Evolutionary conservation across 2,329 filamentous ascomycete species (phyloP).

Genomic region (Alternaria consortialis): DNA sequence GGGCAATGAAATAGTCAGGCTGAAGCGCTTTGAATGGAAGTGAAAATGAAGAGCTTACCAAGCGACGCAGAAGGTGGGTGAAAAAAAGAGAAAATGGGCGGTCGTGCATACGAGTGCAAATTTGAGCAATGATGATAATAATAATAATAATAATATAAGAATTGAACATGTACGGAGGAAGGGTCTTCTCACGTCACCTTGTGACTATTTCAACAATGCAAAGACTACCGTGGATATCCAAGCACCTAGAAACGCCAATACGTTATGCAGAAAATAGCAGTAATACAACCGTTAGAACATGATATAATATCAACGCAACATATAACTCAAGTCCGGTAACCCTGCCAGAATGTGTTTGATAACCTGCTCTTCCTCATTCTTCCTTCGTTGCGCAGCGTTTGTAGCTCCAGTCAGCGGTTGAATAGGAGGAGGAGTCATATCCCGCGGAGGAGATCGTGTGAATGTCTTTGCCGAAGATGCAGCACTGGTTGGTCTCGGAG

Average conservation of each 20-base stretch:
- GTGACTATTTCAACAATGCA: background rate
- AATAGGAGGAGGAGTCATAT: constrained; percentile 24
- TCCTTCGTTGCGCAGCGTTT: constrained; percentile 35
- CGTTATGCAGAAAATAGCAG: constrained; percentile 1
- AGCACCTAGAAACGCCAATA: background rate
- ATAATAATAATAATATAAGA: background rate
- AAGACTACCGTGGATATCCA: background rate
- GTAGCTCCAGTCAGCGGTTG: constrained; percentile 39
- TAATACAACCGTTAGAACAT: background rate
- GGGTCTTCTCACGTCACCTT: background rate
- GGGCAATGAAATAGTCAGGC: background rate
- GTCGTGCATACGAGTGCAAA: too few relatives aligned
- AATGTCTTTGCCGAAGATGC: constrained; percentile 25
- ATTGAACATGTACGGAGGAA: background rate
- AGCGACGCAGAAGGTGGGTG: background rate
- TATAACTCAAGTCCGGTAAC: constrained; percentile 46
- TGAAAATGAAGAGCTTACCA: background rate
- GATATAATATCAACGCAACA: constrained; percentile 28
- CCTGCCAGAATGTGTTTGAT: constrained; percentile 36
- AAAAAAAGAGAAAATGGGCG: background rate
- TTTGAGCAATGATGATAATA: background rate
- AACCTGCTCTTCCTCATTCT: constrained; percentile 41
- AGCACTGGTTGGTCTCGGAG: constrained; percentile 17
- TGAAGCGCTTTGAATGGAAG: background rate
- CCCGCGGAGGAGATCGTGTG: constrained; percentile 29